Percentiles rank a stretch among this genome's conserved stretches.
These are phyloP conservation scores for Bruguiera hainesii DNA, from an alignment of 441 rosid genomes.

Conservation along the genomic window DNA sequence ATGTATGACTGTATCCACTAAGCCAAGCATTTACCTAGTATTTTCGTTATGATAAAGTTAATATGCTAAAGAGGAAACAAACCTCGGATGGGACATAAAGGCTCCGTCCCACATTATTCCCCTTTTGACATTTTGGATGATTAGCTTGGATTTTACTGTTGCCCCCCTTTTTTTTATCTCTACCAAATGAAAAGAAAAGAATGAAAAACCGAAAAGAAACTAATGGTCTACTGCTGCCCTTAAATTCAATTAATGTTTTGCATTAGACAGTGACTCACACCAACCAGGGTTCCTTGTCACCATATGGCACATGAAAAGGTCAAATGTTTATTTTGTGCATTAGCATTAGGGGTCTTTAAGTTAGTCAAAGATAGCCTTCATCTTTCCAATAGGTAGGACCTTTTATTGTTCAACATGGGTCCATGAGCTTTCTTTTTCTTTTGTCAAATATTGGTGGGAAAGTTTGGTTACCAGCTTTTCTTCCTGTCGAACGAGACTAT, in stretches of 20 bases:
- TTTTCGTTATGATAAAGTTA: background rate
- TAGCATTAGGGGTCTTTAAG: constrained; percentile 20
- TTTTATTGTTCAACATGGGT: constrained; percentile 34
- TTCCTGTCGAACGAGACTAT: constrained; percentile 38
- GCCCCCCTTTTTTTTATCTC: constrained; percentile 3
- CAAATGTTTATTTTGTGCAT: background rate
- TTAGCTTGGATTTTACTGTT: constrained; percentile 11
- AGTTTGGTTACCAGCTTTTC: constrained; percentile 59
- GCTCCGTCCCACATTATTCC: constrained; percentile 31
- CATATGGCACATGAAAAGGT: background rate
- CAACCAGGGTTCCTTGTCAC: too few relatives aligned
- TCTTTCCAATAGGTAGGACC: constrained; percentile 35
- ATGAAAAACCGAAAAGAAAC: background rate
- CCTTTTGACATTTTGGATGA: constrained; percentile 21
- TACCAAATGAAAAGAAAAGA: background rate
- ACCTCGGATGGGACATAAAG: constrained; percentile 70
- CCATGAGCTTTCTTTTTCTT: constrained; percentile 29
- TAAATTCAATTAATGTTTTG: background rate
- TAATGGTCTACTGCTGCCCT: background rate
- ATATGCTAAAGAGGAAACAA: constrained; percentile 26
- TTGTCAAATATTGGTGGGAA: constrained; percentile 37
- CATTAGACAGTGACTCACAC: too few relatives aligned
- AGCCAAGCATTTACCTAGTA: background rate
- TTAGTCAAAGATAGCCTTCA: constrained; percentile 38
- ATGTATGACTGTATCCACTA: background rate